Evolutionary conservation across 768 basidiomycete species (phyloP), one percentile per base, ranked within the genome.

Genomic region (Coprinellus micaceus): DNA sequence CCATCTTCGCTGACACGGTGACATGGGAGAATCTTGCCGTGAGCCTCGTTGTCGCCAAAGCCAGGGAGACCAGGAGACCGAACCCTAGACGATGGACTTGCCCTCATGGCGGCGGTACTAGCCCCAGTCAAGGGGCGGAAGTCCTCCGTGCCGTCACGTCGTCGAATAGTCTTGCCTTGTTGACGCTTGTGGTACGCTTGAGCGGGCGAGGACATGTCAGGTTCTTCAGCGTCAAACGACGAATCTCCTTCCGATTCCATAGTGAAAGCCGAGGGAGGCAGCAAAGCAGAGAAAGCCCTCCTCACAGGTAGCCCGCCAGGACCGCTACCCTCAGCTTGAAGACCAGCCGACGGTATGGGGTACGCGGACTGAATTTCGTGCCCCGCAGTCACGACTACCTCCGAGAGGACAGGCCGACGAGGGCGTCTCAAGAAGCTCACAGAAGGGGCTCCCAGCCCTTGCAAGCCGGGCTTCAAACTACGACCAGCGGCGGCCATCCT

Each of bases 1-100:
- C 97, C 96, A 65, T 99, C 97, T 66, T 98, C 95, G 44, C 87
- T 86, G 47, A 97, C 95, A 50, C 88, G 84, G 67, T 93, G 88
- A 71, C 97, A 99, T 29, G 95, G 95, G 58, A 99, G 70, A 61
- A 95, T 83, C 74, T 98, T 99, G 37, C 96, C 96, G 58, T 86
- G 78, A 37, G 89, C 84, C 69, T 99, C 97, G 64, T 94, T 94
- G 63, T 94, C 93, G 15, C 95, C 90, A 70, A 95, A 97, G 0
- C 94, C 88, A 50, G 89, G 86, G 51, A 93, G 70, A 43, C 86
- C 91, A 24, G 79, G 78, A 24, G 77, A 73, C 69, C 81, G 71
- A 51, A 78, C 81, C 58, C 81, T 82, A 6, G 78, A 72, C 4
- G 80, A 80, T 11, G 85, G 85, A 61, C 83, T 83, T 58, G 85